Evolutionary conservation across 257 asterid species (phyloP).

Genomic region (Euphrasia confusa): DNA sequence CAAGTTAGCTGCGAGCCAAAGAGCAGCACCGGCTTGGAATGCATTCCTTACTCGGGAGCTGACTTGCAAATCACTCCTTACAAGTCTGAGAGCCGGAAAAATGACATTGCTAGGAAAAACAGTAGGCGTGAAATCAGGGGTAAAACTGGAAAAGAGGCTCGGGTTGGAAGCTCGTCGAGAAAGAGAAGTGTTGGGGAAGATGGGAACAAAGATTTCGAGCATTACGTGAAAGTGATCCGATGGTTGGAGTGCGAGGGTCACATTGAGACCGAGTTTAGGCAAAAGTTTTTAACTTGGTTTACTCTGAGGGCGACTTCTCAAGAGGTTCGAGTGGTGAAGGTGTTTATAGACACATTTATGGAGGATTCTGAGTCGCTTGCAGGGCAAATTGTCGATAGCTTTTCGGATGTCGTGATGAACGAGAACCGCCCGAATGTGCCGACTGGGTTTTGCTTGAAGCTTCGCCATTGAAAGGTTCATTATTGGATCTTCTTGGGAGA

Average conservation of each 20-base stretch:
- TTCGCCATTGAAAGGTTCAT: slow-evolving; percentile 56
- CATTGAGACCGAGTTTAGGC: slow-evolving; percentile 57
- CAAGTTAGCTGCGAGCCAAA: slow-evolving; percentile 22
- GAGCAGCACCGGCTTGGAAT: slow-evolving; percentile 34
- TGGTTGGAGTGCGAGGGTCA: slow-evolving; percentile 83
- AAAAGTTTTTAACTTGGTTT: slow-evolving; percentile 93
- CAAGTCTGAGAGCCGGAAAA: slow-evolving; percentile 48
- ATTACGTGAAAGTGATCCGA: slow-evolving; percentile 76
- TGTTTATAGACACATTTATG: slow-evolving; percentile 55
- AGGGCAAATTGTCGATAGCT: slow-evolving; percentile 70
- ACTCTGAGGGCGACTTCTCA: slow-evolving; percentile 73
- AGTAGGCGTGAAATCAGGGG: slow-evolving; percentile 29
- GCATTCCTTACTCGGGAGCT: slow-evolving; percentile 37
- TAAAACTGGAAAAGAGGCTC: slow-evolving; percentile 57
- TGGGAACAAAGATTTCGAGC: slow-evolving; percentile 60
- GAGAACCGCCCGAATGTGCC: slow-evolving; percentile 51
- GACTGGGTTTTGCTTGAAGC: slow-evolving; percentile 77
- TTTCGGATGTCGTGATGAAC: slow-evolving; percentile 57
- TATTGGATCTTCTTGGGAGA: neutral
- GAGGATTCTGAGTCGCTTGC: slow-evolving; percentile 88
- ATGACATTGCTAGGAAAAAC: slow-evolving; percentile 32
- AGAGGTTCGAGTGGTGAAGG: slow-evolving; percentile 64
- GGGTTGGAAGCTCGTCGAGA: slow-evolving; percentile 67
- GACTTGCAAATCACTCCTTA: slow-evolving; percentile 58
- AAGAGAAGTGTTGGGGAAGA: slow-evolving; percentile 49